Evolutionary conservation across 257 asterid species (phyloP), one percentile per base, ranked within the genome.

Genomic region (Marsdenia floribunda): DNA sequence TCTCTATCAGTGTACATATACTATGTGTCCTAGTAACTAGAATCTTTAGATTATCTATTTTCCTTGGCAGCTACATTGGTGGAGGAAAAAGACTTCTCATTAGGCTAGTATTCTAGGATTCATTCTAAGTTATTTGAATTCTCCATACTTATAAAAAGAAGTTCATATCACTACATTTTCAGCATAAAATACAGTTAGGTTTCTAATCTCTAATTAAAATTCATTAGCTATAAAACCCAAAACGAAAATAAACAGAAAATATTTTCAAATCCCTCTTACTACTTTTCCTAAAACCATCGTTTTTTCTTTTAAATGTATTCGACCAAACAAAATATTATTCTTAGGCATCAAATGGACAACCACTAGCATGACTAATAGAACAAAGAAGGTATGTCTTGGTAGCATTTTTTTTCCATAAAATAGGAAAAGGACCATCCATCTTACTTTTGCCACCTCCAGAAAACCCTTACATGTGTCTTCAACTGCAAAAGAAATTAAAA

Each of bases 401-500:
- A 60, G n/a, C 50, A 18, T 40, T 37, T 16, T 15, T 64, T 35
- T 29, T 33, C 5, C 18, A 7, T 63, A 4, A 11, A 21, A 29
- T 5, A 16, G 19, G 2, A 38, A 64, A 26, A 66, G 18, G 50
- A 67, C 40, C 40, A 47, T 67, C 44, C 60, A 29, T 57, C 73
- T 74, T 85, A 95, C 99, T 95, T 95, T 95, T 64, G 98, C 97
- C 79, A 95, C 92, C 85, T 89, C 93, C 78, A 92, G 90, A 84
- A 95, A 95, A 70, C 99, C 98, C 86, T 95, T 95, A 89, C 99
- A 92, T 21, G 97, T 90, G 79, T 95, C 99, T 86, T 95, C 99
- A 84, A 95, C 99, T 95, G 91, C 57, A n/a, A 58, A 70, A 79
- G 22, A 52, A 78, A 77, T 75, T 75, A 49, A 42, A 22, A 24